These are phyloP conservation scores for Lithocarpus polystachyus DNA, from an alignment of 306 rosid genomes.

Conservation along the genomic window DNA sequence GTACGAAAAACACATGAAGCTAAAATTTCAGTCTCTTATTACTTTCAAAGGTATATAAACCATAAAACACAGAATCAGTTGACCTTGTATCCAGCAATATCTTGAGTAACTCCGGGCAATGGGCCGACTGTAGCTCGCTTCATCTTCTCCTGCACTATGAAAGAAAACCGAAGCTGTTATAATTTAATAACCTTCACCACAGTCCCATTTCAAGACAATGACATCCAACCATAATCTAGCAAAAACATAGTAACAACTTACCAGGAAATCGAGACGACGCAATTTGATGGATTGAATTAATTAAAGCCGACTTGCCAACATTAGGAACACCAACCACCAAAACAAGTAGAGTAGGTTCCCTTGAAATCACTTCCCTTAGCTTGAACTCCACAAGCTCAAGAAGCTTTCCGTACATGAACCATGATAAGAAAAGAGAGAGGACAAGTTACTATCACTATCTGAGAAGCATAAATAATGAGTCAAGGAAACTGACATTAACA, in stretches of 20 bases:
- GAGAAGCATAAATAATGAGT: no score
- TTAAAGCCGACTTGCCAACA: constrained; percentile 85
- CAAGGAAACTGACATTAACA: no score
- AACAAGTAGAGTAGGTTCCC: constrained; percentile 87
- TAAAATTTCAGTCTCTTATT: not conserved
- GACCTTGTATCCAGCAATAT: constrained; percentile 90
- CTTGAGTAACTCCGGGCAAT: constrained; percentile 92
- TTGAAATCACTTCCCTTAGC: constrained; percentile 67
- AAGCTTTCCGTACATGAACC: constrained; percentile 39
- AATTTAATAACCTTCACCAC: not conserved
- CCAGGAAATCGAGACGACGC: constrained; percentile 72
- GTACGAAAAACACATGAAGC: not conserved
- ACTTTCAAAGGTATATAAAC: not conserved
- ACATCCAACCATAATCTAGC: not conserved
- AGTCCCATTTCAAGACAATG: not conserved
- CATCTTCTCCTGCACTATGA: constrained; percentile 69
- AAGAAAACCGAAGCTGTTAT: constrained; percentile 22
- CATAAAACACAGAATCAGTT: not conserved
- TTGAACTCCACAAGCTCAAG: constrained; percentile 77
- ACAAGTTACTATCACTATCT: no score
- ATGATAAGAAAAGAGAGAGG: not conserved
- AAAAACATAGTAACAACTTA: constrained; percentile 17
- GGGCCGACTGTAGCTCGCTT: constrained; percentile 96
- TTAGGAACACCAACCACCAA: constrained; percentile 97
- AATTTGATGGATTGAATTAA: constrained; percentile 81